Evolutionary conservation across 2,329 filamentous ascomycete species (phyloP), one percentile per base, ranked within the genome.

Genomic region (Penicillium decumbens): DNA sequence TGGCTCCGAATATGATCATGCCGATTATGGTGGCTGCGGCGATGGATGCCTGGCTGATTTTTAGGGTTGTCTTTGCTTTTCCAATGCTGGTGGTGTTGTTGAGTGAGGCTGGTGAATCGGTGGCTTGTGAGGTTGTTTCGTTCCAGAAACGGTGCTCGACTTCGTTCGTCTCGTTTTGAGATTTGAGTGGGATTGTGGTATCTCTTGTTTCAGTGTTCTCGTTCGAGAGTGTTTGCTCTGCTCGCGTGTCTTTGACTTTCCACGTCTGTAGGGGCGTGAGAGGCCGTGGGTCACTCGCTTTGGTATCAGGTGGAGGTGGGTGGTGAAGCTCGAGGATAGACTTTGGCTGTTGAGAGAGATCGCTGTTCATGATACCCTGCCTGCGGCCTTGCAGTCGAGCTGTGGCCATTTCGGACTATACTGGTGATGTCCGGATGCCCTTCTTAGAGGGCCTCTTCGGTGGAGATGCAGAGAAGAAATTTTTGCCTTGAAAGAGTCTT

Each of bases 1-100:
- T n/a, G 2, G 55, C 61, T 1, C 47, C 51, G 6, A 59, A 41
- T 3, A 57, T 50, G 9, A 65, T 37, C 2, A 56, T 37, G 6
- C 50, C 48, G 18, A 68, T 54, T 10, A 66, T 55, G n/a, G 50
- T 49, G 0, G 62, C 57, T 8, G 60, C 64, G 10, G 63, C 66
- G 40, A 67, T 61, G 1, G 65, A 62, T 18, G 54, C 53, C 30
- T 63, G 60, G 6, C 25, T 15, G 9, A 38, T 4, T 8, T 15
- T 30, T 13, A 12, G 24, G 4, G 12, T 15, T 27, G 6, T 23
- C 18, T 37, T 23, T 10, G 9, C 1, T 18, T 37, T 37, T 8
- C 3, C 33, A 18, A 35, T 6, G n/a, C 3, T 20, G n/a, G 9
- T 18, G 32, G 33, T 18, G 18, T 37, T 12, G 2, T 15, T 3